Percentiles rank a stretch among this genome's conserved stretches.
phyloP scores from a whole-genome alignment of 1,139 yeast species.

The Kodamaea fungicola region DNA sequence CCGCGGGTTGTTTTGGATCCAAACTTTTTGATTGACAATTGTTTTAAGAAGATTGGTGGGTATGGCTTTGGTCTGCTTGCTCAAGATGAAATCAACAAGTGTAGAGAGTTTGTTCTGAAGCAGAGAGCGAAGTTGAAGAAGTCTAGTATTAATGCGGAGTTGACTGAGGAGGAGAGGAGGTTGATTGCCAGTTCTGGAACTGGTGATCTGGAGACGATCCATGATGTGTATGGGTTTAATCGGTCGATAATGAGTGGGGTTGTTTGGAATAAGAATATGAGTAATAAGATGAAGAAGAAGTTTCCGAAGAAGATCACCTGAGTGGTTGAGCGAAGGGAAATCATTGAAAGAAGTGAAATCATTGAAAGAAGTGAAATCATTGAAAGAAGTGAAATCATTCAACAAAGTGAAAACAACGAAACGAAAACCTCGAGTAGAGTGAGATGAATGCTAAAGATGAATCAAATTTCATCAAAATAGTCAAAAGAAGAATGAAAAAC shows the following conservation, averaged over 20 bases:
- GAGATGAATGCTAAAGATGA: no score
- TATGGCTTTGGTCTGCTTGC: constrained; percentile 66
- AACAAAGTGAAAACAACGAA: no score
- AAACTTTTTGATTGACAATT: constrained; percentile 61
- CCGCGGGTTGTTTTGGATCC: constrained; percentile 78
- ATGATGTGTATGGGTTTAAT: constrained; percentile 49
- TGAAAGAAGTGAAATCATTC: no score
- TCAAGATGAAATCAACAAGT: constrained; percentile 75
- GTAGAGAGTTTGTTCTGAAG: constrained; percentile 71
- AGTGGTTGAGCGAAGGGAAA: background rate
- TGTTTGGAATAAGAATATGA: constrained; percentile 54
- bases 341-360: no score
- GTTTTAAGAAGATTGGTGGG: constrained; percentile 73
- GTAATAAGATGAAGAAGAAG: constrained; percentile 47
- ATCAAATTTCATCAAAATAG: no score
- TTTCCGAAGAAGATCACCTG: constrained; percentile 19
- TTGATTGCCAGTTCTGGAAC: constrained; percentile 19
- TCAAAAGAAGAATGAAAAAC: no score
- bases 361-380: no score
- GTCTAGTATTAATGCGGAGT: constrained; percentile 30
- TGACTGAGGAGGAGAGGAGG: constrained; percentile 41
- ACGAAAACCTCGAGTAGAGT: no score
- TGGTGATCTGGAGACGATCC: constrained; percentile 25
- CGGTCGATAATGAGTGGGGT: constrained; percentile 53
- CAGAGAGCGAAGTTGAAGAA: constrained; percentile 48